Conservation (phyloP, 768 basidiomycete genomes). For the Lentinus tigrinus region DNA sequence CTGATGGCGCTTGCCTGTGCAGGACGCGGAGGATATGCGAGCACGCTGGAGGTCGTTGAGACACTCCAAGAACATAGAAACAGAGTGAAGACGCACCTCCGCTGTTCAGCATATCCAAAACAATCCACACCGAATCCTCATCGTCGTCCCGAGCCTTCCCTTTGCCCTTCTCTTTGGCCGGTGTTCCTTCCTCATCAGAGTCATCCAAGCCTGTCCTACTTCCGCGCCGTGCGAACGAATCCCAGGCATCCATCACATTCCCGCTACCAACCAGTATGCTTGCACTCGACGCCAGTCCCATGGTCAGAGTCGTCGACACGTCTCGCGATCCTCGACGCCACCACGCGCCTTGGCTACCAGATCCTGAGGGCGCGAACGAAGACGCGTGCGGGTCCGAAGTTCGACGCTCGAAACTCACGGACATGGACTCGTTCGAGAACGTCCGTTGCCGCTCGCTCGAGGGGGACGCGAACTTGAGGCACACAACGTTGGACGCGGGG, state of each 20-base stretch:
- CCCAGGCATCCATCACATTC: constrained; percentile 13
- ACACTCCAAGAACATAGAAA: background rate
- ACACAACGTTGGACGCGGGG: constrained; percentile 3
- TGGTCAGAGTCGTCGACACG: background rate
- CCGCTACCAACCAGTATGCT: constrained; percentile 10
- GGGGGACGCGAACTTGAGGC: constrained; percentile 7
- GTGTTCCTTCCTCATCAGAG: background rate
- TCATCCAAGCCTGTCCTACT: constrained; percentile 11
- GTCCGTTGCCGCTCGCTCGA: background rate
- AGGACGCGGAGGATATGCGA: constrained; percentile 23
- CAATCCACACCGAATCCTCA: constrained; percentile 22
- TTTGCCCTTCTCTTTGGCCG: background rate
- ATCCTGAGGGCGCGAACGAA: background rate
- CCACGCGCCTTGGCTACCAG: constrained; percentile 9
- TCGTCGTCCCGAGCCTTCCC: background rate
- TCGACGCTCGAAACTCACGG: background rate
- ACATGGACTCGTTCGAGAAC: constrained; percentile 6
- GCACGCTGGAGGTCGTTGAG: constrained; percentile 11
- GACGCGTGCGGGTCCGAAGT: background rate
- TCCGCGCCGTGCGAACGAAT: constrained; percentile 9
- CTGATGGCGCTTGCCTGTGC: constrained; percentile 22
- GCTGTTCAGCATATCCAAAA: constrained; percentile 24
- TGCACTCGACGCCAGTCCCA: constrained; percentile 7
- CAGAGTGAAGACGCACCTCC: constrained; percentile 15
- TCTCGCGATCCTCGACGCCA: constrained; percentile 24